A percentile compares a stretch with the other conserved stretches of the same genome.
Evolutionary conservation across 768 basidiomycete species (phyloP).

Genomic region (Lentinula detonsa): DNA sequence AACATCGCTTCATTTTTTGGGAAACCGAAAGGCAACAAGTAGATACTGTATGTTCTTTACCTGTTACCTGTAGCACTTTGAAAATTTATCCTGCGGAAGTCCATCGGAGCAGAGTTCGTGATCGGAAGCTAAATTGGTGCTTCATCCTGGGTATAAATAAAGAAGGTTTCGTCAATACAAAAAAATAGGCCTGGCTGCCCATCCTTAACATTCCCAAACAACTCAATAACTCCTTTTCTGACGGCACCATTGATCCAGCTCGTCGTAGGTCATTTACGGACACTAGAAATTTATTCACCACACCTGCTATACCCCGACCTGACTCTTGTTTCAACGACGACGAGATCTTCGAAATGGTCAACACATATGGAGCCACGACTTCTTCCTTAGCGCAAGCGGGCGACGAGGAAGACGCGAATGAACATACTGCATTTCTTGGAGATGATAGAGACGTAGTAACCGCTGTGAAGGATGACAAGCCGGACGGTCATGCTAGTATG

Average conservation of each 20-base stretch:
- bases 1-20: slow-evolving; percentile 31
- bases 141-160: background rate
- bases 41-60: background rate
- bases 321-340: background rate
- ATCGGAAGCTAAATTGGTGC: background rate
- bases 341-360: slow-evolving; percentile 53
- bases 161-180: background rate
- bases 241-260: background rate
- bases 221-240: too few species aligned
- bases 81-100: too few species aligned
- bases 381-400: slow-evolving; percentile 11
- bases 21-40: slow-evolving; percentile 15
- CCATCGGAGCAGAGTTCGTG: background rate
- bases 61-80: too few species aligned
- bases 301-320: background rate
- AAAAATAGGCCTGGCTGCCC: slow-evolving; percentile 1
- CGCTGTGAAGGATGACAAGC: slow-evolving; percentile 15
- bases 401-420: slow-evolving; percentile 38
- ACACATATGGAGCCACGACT: slow-evolving; percentile 57
- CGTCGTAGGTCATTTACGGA: background rate
- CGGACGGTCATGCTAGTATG: slow-evolving; percentile 66
- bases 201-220: background rate
- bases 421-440: slow-evolving; percentile 51
- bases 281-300: background rate
- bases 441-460: slow-evolving; percentile 22